Base-by-base conservation (phyloP, 1,139 yeast genomes). In the Saccharomyces hybrid region DNA sequence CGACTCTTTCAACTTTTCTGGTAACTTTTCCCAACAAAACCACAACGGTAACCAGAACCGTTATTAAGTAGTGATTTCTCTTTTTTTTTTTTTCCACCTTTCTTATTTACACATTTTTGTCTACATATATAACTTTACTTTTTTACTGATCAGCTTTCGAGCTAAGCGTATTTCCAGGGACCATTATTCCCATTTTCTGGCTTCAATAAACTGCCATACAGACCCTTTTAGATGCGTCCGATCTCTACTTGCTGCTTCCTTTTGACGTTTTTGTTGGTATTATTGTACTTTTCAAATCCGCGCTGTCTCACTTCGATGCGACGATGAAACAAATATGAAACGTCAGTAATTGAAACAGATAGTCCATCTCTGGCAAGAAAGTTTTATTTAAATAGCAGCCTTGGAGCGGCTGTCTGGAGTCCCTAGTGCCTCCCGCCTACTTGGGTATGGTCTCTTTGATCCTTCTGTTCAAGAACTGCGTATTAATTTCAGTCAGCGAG, bases 1-100 rank as follows among this genome's bases (percentile, higher is more conserved):
- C 6, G 49, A 50, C 3, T 47, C 48, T 11, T 50, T 50, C 32
- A 44, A 44, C 42, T 50, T 50, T 14, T 48, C 46, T 16, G 52
- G 52, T 21, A 34, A 50, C 11, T 50, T 50, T 31, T 42, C 52
- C 19, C 42, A 50, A 31, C 42, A 44, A 32, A 12, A 38, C 44
- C 16, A 38, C 12, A 38, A 38, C 4, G 44, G 44, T 24, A 16
- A 16, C n/a, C 44, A 38, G n/a, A 38, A 38, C 44, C 44, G 44
- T 19, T 38, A 38, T 12, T 38, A 19, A 38, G 9, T 7, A 16
- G 19, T 38, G 44, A 16, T 38, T 38, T 24, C 44, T 11, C n/a
- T n/a, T n/a, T 38, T 31, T 38, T 19, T 38, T 3, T 38, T 8
- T 7, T 21, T 19, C n/a, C 6, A 8, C 11, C 19, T 7, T 46